Base-by-base conservation (phyloP, 805 yeast species). In the Myxozyma sirexii region DNA sequence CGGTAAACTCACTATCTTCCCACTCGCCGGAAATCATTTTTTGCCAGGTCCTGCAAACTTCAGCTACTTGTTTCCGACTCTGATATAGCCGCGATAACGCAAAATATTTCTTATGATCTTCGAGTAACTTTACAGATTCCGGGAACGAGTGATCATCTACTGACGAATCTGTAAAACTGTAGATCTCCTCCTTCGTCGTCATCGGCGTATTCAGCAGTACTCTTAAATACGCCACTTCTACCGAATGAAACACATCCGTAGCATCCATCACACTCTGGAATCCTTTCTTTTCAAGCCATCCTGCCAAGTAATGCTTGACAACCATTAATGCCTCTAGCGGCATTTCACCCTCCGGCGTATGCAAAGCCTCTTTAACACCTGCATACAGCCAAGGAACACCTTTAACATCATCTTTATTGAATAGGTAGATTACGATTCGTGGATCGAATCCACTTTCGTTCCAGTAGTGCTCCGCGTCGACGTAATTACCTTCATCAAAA, bases 391-490 rank as follows among this genome's bases (percentile, higher is more conserved):
- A 71, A 8, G 63, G 67, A 41, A 58, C 49, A 12, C 69, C 70
- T 29, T 62, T 54, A 7, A 73, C 65, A 17, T 66, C 67, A 7
- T 54, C 54, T 2, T 47, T 55, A 29, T 60, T 57, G 37, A 62
- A 68, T 3, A 65, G 60, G 43, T 66, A 72, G 6, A 75, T 63
- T 51, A 76, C 64, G 19, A 74, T 62, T 29, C 75, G 66, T 3
- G 75, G 75, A 49, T 75, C 78, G 6, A 73, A 60, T 3, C 65
- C 64, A 13, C 66, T 66, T 3, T 76, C 77, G 56, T 72, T 70
- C 76, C 79, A 77, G 23, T 71, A 68, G 21, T 67, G 70, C 51
- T 72, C 57, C 1, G 76, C 73, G 1, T 63, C 66, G 2, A 57
- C 55, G 53, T 63, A 66, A 10, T 67, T 68, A 3, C 58, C 62